A percentile compares a stretch with the other conserved stretches of the same genome.
phyloP scores from a whole-genome alignment of 2,329 filamentous ascomycete species.

The Diaporthe vexans region DNA sequence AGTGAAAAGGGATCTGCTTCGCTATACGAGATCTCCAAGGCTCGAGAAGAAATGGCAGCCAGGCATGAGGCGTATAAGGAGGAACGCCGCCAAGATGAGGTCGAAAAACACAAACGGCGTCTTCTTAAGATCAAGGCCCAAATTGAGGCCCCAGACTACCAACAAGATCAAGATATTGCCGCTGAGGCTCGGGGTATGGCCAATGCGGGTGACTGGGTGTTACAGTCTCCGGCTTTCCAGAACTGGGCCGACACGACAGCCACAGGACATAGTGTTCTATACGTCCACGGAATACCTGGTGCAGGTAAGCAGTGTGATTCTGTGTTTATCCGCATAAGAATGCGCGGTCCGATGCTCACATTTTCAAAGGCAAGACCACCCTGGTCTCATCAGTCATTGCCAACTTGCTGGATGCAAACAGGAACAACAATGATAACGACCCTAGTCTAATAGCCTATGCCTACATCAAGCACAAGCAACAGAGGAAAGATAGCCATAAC shows the following conservation, averaged over 20 bases:
- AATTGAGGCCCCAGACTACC: not conserved
- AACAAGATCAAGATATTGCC: conserved; percentile 1
- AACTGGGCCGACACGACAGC: not conserved
- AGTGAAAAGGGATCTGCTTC: conserved; percentile 14
- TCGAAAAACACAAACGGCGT: conserved; percentile 3
- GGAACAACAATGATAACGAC: not conserved
- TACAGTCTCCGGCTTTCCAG: not conserved
- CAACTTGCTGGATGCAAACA: not conserved
- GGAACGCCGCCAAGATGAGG: not conserved
- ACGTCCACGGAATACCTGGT: conserved; percentile 22
- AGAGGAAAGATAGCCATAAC: not conserved
- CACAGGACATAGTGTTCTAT: not conserved
- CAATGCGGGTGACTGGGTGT: not conserved
- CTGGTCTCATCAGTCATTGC: not conserved
- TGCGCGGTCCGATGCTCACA: not conserved
- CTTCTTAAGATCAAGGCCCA: not conserved
- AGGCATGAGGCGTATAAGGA: not conserved
- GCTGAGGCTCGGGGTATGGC: not conserved
- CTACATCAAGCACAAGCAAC: conserved; percentile 20
- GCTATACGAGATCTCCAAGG: conserved; percentile 1
- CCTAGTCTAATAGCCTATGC: not conserved
- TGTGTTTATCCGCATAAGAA: not conserved
- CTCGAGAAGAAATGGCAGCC: not conserved
- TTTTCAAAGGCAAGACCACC: conserved; percentile 11
- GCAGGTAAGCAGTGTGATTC: not conserved